phyloP scores from a whole-genome alignment of 1,139 yeast genomes.

The Hanseniaspora uvarum region DNA sequence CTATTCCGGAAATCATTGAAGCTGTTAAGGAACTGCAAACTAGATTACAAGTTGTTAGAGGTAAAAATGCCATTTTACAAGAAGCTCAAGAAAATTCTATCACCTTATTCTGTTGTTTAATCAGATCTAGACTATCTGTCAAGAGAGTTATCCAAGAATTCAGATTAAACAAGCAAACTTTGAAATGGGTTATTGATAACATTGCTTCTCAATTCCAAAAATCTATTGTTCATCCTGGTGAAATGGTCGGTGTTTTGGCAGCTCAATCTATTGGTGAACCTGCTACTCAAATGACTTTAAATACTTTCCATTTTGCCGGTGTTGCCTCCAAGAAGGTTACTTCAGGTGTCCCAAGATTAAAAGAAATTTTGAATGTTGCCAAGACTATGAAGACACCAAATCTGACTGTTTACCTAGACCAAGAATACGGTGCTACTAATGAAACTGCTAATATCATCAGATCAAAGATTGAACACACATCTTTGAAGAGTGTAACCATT shows the following conservation, averaged over 20 bases:
- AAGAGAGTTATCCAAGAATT: slow-evolving; percentile 89
- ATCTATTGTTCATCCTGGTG: slow-evolving; percentile 95
- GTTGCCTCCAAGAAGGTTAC: slow-evolving; percentile 98
- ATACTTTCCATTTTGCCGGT: slow-evolving; percentile 99
- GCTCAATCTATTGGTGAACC: slow-evolving; percentile 99
- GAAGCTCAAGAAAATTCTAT: slow-evolving; percentile 95
- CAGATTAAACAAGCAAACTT: slow-evolving; percentile 72
- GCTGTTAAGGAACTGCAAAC: slow-evolving; percentile 64
- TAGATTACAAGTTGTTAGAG: slow-evolving; percentile 70
- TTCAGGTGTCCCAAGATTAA: slow-evolving; percentile 97
- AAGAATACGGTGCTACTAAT: slow-evolving; percentile 73
- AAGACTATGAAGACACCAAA: slow-evolving; percentile 98
- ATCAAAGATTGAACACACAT: slow-evolving; percentile 93
- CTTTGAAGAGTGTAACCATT: slow-evolving; percentile 89
- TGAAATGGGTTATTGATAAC: slow-evolving; percentile 93
- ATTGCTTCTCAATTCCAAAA: slow-evolving; percentile 87
- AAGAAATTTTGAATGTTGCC: slow-evolving; percentile 97
- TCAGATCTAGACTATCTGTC: slow-evolving; percentile 83
- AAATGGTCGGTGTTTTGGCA: slow-evolving; percentile 98
- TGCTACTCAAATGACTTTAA: slow-evolving; percentile 97
- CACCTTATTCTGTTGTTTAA: slow-evolving; percentile 74
- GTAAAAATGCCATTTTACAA: slow-evolving; percentile 56
- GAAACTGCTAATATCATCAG: slow-evolving; percentile 91
- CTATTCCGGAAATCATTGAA: slow-evolving; percentile 64
- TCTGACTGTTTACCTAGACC: slow-evolving; percentile 75